Evolutionary conservation across 73 alveolate genomes (phyloP).

Genomic region (Tetrahymena malaccensis): DNA sequence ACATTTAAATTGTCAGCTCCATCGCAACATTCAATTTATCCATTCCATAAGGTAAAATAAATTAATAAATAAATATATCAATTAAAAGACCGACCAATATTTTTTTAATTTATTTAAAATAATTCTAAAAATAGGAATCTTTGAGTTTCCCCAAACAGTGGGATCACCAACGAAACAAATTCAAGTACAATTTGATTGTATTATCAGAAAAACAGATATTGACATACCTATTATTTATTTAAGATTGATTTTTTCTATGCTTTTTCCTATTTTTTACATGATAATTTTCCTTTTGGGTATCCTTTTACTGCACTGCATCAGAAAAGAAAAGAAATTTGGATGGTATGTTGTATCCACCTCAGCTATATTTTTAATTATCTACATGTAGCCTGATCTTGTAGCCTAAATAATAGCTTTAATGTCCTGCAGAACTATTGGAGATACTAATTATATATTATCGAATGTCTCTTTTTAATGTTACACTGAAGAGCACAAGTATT

Average conservation of each 20-base stretch:
- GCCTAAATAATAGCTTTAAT: background rate
- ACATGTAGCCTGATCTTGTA: background rate
- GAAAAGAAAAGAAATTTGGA: background rate
- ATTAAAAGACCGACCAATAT: no score
- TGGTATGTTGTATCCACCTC: background rate
- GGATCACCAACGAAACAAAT: background rate
- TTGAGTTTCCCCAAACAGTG: constrained; percentile 1
- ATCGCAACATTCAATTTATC: background rate
- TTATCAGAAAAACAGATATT: background rate
- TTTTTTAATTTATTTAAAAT: no score
- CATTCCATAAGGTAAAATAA: background rate
- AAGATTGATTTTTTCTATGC: background rate
- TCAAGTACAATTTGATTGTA: background rate
- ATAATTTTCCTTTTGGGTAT: background rate
- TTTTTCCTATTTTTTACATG: background rate
- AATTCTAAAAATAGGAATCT: background rate
- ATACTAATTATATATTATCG: background rate
- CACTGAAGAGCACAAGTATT: background rate
- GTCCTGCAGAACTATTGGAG: constrained; percentile 12
- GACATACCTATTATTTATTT: background rate
- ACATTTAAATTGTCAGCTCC: constrained; percentile 3
- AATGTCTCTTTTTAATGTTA: constrained; percentile 15
- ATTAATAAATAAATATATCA: background rate
- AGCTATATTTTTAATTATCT: background rate
- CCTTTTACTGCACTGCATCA: background rate